Evolutionary conservation across 306 rosid species (phyloP).

Genomic region (Morella rubra): DNA sequence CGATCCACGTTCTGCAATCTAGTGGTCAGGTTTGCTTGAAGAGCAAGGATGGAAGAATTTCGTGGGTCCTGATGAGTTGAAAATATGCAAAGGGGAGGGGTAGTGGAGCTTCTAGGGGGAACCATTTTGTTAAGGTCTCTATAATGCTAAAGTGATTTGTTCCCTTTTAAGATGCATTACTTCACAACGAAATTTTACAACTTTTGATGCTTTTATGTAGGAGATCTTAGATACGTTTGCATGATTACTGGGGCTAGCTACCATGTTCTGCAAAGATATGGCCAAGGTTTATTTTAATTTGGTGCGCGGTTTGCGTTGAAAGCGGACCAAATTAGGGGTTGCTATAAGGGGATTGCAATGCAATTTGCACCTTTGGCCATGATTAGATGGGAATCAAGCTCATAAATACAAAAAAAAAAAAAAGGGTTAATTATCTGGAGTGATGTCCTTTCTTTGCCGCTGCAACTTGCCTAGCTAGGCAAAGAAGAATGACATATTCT

Average conservation of each 20-base stretch:
- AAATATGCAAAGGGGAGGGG: not conserved
- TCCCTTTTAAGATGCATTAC: not conserved
- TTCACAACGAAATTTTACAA: not conserved
- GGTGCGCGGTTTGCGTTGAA: not conserved
- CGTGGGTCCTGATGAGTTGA: constrained; percentile 4
- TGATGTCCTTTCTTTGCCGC: no score
- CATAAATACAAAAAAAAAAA: no score
- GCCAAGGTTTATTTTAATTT: not conserved
- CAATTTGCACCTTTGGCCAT: no score
- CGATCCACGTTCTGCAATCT: not conserved
- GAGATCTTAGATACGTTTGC: not conserved
- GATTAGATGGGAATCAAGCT: no score
- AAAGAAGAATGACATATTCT: no score
- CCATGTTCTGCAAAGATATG: not conserved
- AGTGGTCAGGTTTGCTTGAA: not conserved
- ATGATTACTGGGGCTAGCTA: not conserved
- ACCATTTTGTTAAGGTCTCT: not conserved
- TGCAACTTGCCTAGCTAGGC: no score
- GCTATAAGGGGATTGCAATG: no score
- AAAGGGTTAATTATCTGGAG: no score
- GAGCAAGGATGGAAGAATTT: not conserved
- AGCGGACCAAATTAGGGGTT: not conserved
- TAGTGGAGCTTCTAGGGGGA: not conserved
- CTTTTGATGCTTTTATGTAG: not conserved
- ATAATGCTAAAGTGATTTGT: constrained; percentile 4